phyloP scores from a whole-genome alignment of 202 grass and related monocot species.

The Eragrostis tef region DNA sequence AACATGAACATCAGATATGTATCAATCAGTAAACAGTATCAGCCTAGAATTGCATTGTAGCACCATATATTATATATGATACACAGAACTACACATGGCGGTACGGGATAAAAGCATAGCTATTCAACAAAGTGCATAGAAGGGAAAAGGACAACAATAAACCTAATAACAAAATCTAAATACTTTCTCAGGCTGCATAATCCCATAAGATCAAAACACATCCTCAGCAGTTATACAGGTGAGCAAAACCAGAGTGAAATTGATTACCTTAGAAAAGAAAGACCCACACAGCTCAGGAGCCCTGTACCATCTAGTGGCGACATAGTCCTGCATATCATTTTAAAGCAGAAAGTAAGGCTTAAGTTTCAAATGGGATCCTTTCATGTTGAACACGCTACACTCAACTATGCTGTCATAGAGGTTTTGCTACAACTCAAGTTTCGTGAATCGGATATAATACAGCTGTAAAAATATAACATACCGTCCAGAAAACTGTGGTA shows the following conservation, averaged over 20 bases:
- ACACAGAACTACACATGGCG: not conserved
- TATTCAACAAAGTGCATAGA: constrained; percentile 23
- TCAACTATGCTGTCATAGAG: not conserved
- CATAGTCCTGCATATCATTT: constrained; percentile 79
- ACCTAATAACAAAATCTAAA: not conserved
- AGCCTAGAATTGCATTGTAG: too few species aligned
- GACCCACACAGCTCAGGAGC: constrained; percentile 97
- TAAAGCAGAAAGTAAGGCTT: constrained; percentile 27
- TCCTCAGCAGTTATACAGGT: not conserved
- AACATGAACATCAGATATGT: not conserved
- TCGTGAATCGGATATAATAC: constrained; percentile 13
- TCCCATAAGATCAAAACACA: not conserved
- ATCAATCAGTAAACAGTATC: too few species aligned
- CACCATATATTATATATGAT: too few species aligned
- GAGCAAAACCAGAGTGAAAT: constrained; percentile 28
- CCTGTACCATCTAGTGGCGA: constrained; percentile 98
- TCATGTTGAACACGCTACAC: not conserved
- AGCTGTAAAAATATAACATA: constrained; percentile 50
- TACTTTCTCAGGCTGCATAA: not conserved
- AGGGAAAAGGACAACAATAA: constrained; percentile 8
- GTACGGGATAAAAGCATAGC: constrained; percentile 18
- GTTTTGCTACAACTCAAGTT: not conserved
- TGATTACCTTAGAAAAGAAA: constrained; percentile 93
- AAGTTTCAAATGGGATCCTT: constrained; percentile 16
- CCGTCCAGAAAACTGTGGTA: constrained; percentile 95